Evolutionary conservation across 2,329 filamentous ascomycete species (phyloP), one percentile per base, ranked within the genome.

Genomic region (Acrocalymma vagum): DNA sequence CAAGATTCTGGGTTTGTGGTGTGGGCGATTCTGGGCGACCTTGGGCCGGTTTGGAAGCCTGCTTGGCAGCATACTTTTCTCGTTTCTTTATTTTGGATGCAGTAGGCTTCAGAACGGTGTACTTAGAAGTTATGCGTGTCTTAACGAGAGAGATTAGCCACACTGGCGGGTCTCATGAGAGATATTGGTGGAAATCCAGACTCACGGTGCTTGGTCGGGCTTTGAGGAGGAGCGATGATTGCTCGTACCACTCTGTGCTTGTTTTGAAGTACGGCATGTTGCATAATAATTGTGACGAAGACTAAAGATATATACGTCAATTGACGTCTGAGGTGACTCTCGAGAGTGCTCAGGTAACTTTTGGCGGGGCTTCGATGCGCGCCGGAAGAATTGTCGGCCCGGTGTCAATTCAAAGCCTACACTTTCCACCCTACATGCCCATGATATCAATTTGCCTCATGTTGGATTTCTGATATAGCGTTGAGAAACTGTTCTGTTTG

Each of bases 41-140:
- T 17, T 59, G 46, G 15, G 46, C 43, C 49, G 66, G 62, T 49
- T 58, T 59, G 8, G 56, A 53, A 25, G 55, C 44, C 23, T 51
- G 51, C 39, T 65, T 68, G 26, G 52, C 53, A 21, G 56, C 56
- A 39, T 63, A 67, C 30, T 60, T 61, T 48, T 63, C 49, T 39
- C 64, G 64, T 48, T 68, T 69, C 28, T 51, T 49, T 38, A 62
- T 61, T 45, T 69, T 65, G 29, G 60, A 53, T 31, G 61, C 32
- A 8, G 55, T 57, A 11, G 66, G 67, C 30, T 78, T 75, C 22
- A 78, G 74, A 67, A 93, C 84, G 67, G 84, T 86, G 83, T 97
- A 99, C 78, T 88, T 91, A 51, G 92, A 96, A 55, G 90, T 95
- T 75, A 97, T 90, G 63, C 85, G 83, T 31, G 93, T 92, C 92